A percentile compares a stretch with the other conserved stretches of the same genome.
Conservation (phyloP, 306 rosid species). For the Rosa rugosa region DNA sequence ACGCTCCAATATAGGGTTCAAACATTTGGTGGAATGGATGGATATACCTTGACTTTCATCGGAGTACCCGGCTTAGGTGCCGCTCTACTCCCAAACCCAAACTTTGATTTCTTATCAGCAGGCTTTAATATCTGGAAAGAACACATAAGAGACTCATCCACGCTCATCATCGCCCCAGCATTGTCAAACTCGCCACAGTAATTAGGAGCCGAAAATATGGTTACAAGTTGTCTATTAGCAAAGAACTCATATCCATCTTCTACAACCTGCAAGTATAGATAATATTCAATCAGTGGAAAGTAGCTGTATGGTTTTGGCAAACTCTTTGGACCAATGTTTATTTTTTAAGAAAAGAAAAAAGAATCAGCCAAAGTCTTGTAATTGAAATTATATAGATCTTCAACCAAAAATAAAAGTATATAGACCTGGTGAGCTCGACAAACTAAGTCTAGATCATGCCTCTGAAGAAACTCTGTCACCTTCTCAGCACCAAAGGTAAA, state of each 20-base stretch:
- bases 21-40: slow-evolving; percentile 13
- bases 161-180: slow-evolving; percentile 88
- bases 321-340: not conserved
- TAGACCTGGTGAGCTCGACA: slow-evolving; percentile 92
- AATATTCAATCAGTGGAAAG: slow-evolving; percentile 17
- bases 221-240: slow-evolving; percentile 70
- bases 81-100: slow-evolving; percentile 47
- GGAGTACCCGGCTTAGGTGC: slow-evolving; percentile 36
- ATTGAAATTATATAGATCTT: not conserved
- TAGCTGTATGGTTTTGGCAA: not conserved
- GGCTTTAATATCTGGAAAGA: slow-evolving; percentile 80
- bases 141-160: slow-evolving; percentile 72
- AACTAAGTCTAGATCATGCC: slow-evolving; percentile 70
- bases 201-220: slow-evolving; percentile 89
- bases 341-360: not conserved
- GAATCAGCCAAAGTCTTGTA: not conserved
- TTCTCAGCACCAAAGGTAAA: slow-evolving; percentile 70
- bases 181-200: slow-evolving; percentile 94
- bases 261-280: slow-evolving; percentile 59
- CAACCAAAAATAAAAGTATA: not conserved
- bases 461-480: slow-evolving; percentile 61
- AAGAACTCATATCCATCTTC: slow-evolving; percentile 96
- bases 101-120: slow-evolving; percentile 54
- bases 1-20: not conserved
- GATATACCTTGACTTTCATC: slow-evolving; percentile 50